Conservation (phyloP, 2,329 filamentous ascomycete species). For the Arthroderma sp. region DNA sequence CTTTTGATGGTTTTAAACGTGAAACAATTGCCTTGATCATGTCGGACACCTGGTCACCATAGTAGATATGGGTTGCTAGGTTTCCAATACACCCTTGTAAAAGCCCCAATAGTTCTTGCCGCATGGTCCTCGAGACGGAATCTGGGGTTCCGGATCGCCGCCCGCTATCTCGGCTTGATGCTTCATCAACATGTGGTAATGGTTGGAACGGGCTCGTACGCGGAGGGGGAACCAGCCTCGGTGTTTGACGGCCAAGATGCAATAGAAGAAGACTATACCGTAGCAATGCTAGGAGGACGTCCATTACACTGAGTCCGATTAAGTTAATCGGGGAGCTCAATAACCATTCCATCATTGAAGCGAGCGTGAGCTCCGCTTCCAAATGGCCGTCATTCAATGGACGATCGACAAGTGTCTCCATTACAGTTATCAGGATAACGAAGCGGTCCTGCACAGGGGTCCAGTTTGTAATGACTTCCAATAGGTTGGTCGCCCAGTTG, state of each 20-base stretch:
- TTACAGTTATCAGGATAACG: constrained; percentile 67
- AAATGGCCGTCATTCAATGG: constrained; percentile 58
- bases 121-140: constrained; percentile 24
- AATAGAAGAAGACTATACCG: constrained; percentile 69
- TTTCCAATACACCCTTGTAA: constrained; percentile 79
- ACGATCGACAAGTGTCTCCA: constrained; percentile 60
- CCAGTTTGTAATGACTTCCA: constrained; percentile 70
- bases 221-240: constrained; percentile 1
- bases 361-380: constrained; percentile 59
- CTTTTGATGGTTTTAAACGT: constrained; percentile 55
- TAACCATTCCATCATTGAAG: constrained; percentile 67
- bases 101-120: constrained; percentile 52
- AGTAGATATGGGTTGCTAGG: constrained; percentile 89
- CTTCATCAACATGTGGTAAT: constrained; percentile 3
- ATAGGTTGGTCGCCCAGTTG: constrained; percentile 72
- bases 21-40: constrained; percentile 74
- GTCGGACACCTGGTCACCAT: constrained; percentile 87
- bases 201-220: constrained; percentile 1
- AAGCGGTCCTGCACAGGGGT: constrained; percentile 90
- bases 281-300: constrained; percentile 73
- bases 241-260: constrained; percentile 39
- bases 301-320: constrained; percentile 92
- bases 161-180: not conserved
- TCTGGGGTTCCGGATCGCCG: not conserved
- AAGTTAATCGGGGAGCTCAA: constrained; percentile 81